Evolutionary conservation across 306 rosid species (phyloP).

Genomic region (Corylus americana): DNA sequence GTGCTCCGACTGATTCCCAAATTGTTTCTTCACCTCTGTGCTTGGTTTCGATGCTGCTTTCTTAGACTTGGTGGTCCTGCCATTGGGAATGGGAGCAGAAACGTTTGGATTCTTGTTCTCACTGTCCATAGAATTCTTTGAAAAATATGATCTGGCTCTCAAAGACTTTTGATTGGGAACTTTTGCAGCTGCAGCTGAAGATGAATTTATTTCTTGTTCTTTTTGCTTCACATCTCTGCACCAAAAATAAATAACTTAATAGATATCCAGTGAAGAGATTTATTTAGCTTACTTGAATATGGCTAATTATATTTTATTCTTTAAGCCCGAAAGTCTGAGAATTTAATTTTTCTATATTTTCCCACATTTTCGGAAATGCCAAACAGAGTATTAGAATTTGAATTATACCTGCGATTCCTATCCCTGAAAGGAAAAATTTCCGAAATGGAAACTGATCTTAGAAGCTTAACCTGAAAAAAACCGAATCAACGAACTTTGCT

Average conservation of each 20-base stretch:
- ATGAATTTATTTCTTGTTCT: slow-evolving; percentile 1
- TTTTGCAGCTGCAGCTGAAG: slow-evolving; percentile 24
- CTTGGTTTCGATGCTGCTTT: slow-evolving; percentile 25
- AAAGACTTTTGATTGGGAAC: slow-evolving; percentile 18
- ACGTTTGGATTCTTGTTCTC: slow-evolving; percentile 58
- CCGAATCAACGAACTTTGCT: not conserved
- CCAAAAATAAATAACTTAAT: not conserved
- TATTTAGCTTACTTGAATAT: not conserved
- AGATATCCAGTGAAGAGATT: not conserved
- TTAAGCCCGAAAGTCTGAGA: not conserved
- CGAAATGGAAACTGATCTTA: slow-evolving; percentile 41
- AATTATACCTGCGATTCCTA: slow-evolving; percentile 39
- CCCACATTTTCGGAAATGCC: not conserved
- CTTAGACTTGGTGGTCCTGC: slow-evolving; percentile 23
- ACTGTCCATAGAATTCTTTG: slow-evolving; percentile 18
- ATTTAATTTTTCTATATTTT: not conserved
- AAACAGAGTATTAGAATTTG: not conserved
- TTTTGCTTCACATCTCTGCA: slow-evolving; percentile 26
- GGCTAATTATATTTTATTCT: not conserved
- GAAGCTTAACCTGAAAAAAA: slow-evolving; percentile 38
- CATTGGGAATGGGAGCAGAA: slow-evolving; percentile 12
- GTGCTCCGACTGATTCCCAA: slow-evolving; percentile 24
- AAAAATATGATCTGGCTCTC: slow-evolving; percentile 26
- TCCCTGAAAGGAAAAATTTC: slow-evolving; percentile 48
- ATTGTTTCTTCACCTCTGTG: slow-evolving; percentile 10